Conservation (phyloP, 2,329 filamentous ascomycete genomes). For the Periconia sp. region DNA sequence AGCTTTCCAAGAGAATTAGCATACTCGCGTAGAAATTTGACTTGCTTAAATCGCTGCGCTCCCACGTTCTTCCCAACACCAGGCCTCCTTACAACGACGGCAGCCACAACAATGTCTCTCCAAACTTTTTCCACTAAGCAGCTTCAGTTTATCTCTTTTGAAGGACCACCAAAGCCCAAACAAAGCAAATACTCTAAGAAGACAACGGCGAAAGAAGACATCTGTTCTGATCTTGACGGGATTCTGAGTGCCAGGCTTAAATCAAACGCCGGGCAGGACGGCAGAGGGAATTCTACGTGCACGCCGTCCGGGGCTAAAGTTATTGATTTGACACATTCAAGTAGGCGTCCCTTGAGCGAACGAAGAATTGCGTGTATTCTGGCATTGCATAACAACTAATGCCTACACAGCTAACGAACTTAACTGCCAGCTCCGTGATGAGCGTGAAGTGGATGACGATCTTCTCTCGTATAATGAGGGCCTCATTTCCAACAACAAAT, state of each 20-base stretch:
- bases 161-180: conserved; percentile 8
- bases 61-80: conserved; percentile 7
- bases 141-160: conserved; percentile 12
- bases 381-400: conserved; percentile 10
- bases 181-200: conserved; percentile 9
- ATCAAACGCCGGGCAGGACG: conserved; percentile 6
- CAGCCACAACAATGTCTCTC: conserved; percentile 9
- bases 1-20: conserved; percentile 8
- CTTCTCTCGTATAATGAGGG: conserved; percentile 1
- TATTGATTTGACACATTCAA: conserved; percentile 11
- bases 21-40: conserved; percentile 8
- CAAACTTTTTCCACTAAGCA: conserved; percentile 5
- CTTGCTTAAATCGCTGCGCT: conserved; percentile 14
- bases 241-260: conserved; percentile 4
- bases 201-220: conserved; percentile 2
- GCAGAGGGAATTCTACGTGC: conserved; percentile 6
- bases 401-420: conserved; percentile 9
- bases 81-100: conserved; percentile 3
- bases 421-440: conserved; percentile 8
- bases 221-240: conserved; percentile 2
- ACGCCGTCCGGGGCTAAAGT: conserved; percentile 8
- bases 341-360: conserved; percentile 11
- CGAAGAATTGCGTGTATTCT: conserved; percentile 5
- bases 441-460: conserved; percentile 5
- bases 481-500: conserved; percentile 1